Evolutionary conservation across 2,329 filamentous ascomycete genomes (phyloP), one percentile per base, ranked within the genome.

Genomic region (Pseudogymnoascus sp.): DNA sequence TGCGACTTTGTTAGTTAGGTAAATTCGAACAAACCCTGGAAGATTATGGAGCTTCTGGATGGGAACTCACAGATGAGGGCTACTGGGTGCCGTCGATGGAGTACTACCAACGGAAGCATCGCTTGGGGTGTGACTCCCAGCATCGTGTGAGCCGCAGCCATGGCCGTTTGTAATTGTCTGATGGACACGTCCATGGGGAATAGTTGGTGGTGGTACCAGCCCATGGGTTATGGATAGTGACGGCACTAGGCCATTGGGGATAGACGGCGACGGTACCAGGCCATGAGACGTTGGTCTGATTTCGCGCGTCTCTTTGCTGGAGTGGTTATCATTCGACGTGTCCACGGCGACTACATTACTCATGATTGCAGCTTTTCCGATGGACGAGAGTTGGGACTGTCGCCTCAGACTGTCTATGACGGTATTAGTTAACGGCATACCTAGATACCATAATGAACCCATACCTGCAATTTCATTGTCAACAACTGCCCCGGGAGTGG

Each of bases 1-100:
- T 91, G 25, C 11, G 21, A 39, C 60, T 23, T 31, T 43, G 60
- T 61, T 43, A 57, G 51, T 7, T 11, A 34, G 28, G 25, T 14
- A 19, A 28, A 34, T 34, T 57, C n/a, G 16, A 8, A 61, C 36
- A n/a, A 45, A 43, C n/a, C 16, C 10, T 6, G 21, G n/a, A 25
- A 61, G 8, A 13, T 14, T 3, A 23, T 43, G 19, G 31, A n/a
- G 34, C 21, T 37, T 37, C 39, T 23, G 19, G 60, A 13, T 61
- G 60, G 25, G 23, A n/a, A 62, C 43, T 45, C 37, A 54, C 61
- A 62, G 28, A 48, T 62, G 37, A 10, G 61, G 37, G 28, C 37
- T 62, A 34, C 41, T n/a, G n/a, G 61, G 37, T 31, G 37, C 23
- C n/a, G 37, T 48, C 31, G 61, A 62, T 28, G 43, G 16, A 51